A percentile compares a stretch with the other conserved stretches of the same genome.
These are phyloP conservation scores for Cenchrus purpureus DNA, from an alignment of 176 grass and related monocot genomes.

Conservation along the genomic window DNA sequence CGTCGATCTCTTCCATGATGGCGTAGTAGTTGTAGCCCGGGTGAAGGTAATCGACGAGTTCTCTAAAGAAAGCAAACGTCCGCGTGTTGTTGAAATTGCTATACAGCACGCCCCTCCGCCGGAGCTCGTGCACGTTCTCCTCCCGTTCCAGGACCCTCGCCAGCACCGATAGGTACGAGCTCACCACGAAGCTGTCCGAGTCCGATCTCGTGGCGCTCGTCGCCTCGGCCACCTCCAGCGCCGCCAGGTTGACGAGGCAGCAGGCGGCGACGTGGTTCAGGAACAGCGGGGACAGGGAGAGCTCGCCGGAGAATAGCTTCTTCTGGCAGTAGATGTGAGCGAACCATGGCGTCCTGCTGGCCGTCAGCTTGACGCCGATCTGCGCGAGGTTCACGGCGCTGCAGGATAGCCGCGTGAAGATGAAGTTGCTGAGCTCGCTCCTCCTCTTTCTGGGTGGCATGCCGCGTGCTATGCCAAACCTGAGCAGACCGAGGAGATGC, in stretches of 20 bases:
- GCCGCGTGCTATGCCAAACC: not conserved
- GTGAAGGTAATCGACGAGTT: not conserved
- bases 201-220: rapidly evolving
- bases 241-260: slow-evolving; percentile 16
- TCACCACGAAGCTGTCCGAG: not conserved
- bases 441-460: not conserved
- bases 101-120: not conserved
- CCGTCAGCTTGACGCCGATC: not conserved
- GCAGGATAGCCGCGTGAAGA: no score
- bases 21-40: rapidly evolving
- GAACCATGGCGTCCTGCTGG: not conserved
- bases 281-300: not conserved
- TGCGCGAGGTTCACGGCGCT: slow-evolving; percentile 12
- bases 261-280: not conserved
- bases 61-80: not conserved
- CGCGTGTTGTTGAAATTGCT: not conserved
- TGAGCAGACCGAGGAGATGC: not conserved
- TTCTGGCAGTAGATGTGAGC: not conserved
- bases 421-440: no score
- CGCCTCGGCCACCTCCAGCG: not conserved
- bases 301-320: not conserved
- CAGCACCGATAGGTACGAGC: slow-evolving; percentile 14
- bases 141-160: slow-evolving; percentile 25
- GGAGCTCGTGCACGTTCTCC: slow-evolving; percentile 17
- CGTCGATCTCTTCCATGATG: not conserved